Evolutionary conservation across 495 filamentous ascomycete genomes (phyloP), one percentile per base, ranked within the genome.

Genomic region (Rhypophila decipiens): DNA sequence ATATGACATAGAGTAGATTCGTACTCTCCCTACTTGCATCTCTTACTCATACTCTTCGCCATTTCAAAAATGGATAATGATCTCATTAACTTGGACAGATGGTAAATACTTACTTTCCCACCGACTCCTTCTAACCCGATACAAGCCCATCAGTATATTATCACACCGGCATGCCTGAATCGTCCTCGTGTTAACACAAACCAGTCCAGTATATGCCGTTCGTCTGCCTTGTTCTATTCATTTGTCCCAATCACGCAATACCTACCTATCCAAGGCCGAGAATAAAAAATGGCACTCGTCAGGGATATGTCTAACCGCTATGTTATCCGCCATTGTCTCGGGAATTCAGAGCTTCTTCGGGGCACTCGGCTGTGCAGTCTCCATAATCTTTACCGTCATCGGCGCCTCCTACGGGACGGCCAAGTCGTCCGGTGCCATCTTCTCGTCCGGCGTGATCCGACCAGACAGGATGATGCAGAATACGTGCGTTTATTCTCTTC

Each of bases 341-440:
- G 20, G 2, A 20, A 21, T 27, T 1, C 18, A 64, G 71, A 68
- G 71, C 47, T 75, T 76, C 63, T 76, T 78, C 55, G 69, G 70
- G 17, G 66, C 72, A 3, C 51, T 76, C 39, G 73, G 74, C 44
- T 72, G 66, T 53, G 66, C 67, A 12, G 52, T 56, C 62, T 84
- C 90, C 58, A 89, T 95, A 72, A 75, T 88, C 72, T 66, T 71
- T 64, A 69, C 67, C 46, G 87, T 72, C 59, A 69, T 87, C 56
- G 90, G 91, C 59, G 88, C 90, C 45, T 88, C 90, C 53, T 96
- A 95, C 72, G 91, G 91, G 48, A 96, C 91, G 17, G 87, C 91
- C 51, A 76, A 76, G 50, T 80, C 90, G 41, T 82, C 88, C 50
- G 80, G 91, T 11, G 90, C 90, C 41, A 88, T 86, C 29, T 95